Base-by-base conservation (phyloP, 768 basidiomycete genomes). In the Glaciozyma martinii region DNA sequence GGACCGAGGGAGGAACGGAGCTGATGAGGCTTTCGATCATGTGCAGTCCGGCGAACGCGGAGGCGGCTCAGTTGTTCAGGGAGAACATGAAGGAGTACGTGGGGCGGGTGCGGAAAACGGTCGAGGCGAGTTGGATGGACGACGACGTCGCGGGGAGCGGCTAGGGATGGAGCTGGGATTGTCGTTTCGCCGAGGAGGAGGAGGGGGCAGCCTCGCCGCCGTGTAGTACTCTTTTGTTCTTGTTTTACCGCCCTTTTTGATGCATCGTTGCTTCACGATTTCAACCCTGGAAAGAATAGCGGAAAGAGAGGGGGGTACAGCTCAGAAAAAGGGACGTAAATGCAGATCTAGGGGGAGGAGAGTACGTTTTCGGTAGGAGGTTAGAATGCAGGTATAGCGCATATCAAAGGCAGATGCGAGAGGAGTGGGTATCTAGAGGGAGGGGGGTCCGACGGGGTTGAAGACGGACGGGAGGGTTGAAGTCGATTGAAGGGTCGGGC, bases 51-150 rank as follows among this genome's bases (percentile, higher is more conserved):
- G 95, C 94, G 6, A 99, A 99, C 74, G 94, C 92, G 5, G 95
- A 99, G 78, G 95, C 95, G 0, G 95, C 95, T 9, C 90, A 92
- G 78, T 77, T 99, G 66, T 99, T 93, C 75, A 80, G 94, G 63
- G 94, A 98, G 76, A 95, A 95, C 74, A 92, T 93, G 88, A 97
- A 95, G 79, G 94, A 97, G 80, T 98, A 98, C 75, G 88, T 94
- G 56, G 80, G 92, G 67, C 78, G 91, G 61, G 94, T 97, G 37
- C 89, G 94, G 78, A 84, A 83, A 50, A 94, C 92, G 0, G 92
- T 95, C 37, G 93, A 95, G 78, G 87, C 90, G 76, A 91, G 89
- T 65, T 95, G 92, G 93, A 77, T 95, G 59, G 93, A 95, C 65
- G 71, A 71, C 21, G 59, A 67, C 43, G 66, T 57, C 19, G 29